These are phyloP conservation scores for Pyronema domesticum DNA, from an alignment of 495 filamentous ascomycete genomes.

Conservation along the genomic window DNA sequence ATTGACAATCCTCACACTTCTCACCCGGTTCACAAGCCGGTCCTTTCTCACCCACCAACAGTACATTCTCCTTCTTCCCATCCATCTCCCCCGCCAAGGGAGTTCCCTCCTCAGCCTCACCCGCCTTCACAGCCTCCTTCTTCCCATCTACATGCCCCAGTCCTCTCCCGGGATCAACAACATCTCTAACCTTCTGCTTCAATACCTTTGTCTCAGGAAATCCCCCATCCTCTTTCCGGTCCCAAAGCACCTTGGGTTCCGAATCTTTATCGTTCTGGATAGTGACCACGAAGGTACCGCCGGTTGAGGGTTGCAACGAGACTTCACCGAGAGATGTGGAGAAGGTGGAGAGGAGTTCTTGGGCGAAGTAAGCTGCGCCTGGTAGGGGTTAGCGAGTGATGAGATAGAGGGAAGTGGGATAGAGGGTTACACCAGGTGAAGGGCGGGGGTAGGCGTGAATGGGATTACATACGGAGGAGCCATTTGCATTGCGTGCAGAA, in stretches of 20 bases:
- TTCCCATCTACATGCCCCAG: constrained; percentile 66
- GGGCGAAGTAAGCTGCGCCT: constrained; percentile 49
- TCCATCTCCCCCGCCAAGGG: background rate
- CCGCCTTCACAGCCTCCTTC: background rate
- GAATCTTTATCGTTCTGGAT: constrained; percentile 30
- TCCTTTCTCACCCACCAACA: background rate
- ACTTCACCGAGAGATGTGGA: constrained; percentile 71
- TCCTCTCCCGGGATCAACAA: constrained; percentile 56
- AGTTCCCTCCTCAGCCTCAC: background rate
- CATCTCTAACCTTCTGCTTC: constrained; percentile 74
- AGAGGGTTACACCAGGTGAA: background rate
- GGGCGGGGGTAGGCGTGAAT: background rate
- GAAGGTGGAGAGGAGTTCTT: constrained; percentile 97
- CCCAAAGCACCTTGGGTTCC: constrained; percentile 50
- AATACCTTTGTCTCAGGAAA: constrained; percentile 63
- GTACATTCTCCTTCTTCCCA: background rate
- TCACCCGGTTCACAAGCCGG: background rate
- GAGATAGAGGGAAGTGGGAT: background rate
- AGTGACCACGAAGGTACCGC: constrained; percentile 63
- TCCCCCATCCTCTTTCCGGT: constrained; percentile 70
- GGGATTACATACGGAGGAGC: constrained; percentile 44
- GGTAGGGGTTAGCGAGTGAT: background rate
- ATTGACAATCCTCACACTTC: constrained; percentile 4
- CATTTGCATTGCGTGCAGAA: constrained; percentile 82
- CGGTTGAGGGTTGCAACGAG: constrained; percentile 68